Evolutionary conservation across 352 stramenopile species (phyloP), one percentile per base, ranked within the genome.

Genomic region (Phytophthora vignae): DNA sequence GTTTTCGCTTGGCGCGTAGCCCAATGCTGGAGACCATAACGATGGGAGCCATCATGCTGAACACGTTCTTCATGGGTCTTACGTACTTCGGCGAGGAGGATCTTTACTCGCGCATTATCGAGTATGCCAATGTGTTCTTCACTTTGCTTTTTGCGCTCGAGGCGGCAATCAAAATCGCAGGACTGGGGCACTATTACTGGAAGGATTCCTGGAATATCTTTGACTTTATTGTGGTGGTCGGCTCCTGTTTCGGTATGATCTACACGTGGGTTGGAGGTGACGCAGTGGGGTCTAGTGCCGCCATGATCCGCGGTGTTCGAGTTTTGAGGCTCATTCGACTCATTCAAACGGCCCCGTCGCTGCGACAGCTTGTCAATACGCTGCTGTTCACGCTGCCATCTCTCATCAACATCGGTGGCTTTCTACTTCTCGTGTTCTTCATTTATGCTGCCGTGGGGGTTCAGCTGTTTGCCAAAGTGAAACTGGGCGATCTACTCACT

Each of bases 341-440:
- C 42, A 83, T 96, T 25, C 84, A 93, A 52, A 79, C 85, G 5
- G 83, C 87, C 25, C 84, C 93, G 57, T 84, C 77, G 17, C 73
- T 98, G 10, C 77, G 85, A 12, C 81, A 92, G 64, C 80, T 95
- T 29, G 87, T 97, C 63, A 91, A 95, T 62, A 96, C 91, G 6
- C 81, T 98, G 25, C 33, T 97, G 15, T 78, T 85, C 29, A 90
- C 86, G 19, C 71, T 98, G 40, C 91, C 90, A 38, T 88, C 80
- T 11, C 81, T 93, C 17, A 78, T 79, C 11, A 96, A 94, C 71
- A 92, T 98, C 55, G 87, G 79, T 19, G 76, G 74, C 8, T 72
- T 98, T 14, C 63, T 98, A n/a, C 78, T 88, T 4, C 78, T 98
- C 31, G 70, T 98, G 14, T 91, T 96, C 58, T 97, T 96, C 77